Evolutionary conservation across 2,329 filamentous ascomycete genomes (phyloP).

Genomic region (Xylaria sp.): DNA sequence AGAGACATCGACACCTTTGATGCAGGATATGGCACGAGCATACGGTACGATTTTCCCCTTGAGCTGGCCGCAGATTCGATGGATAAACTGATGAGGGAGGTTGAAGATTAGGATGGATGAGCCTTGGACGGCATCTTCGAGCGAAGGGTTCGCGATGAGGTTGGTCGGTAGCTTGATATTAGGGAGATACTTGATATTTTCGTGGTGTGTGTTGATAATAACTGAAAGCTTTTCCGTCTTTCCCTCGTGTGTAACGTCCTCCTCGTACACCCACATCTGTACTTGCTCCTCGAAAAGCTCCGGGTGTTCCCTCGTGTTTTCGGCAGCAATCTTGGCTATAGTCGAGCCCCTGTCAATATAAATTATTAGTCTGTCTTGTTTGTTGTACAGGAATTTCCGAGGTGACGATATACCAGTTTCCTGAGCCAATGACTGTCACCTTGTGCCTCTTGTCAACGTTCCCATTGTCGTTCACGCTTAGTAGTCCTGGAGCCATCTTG

Average conservation of each 20-base stretch:
- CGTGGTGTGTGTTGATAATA: slow-evolving; percentile 91
- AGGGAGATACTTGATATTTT: slow-evolving; percentile 99
- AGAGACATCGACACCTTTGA: slow-evolving; percentile 96
- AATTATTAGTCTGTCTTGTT: slow-evolving; percentile 29
- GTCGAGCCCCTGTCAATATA: slow-evolving; percentile 80
- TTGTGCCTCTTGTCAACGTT: slow-evolving; percentile 85
- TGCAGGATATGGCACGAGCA: slow-evolving; percentile 94
- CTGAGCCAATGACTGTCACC: slow-evolving; percentile 93
- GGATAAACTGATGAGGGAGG: slow-evolving; percentile 95
- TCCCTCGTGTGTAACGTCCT: slow-evolving; percentile 77
- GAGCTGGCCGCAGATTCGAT: slow-evolving; percentile 83
- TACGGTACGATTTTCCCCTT: slow-evolving; percentile 90
- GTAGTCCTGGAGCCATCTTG: slow-evolving; percentile 47
- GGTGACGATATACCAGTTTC: slow-evolving; percentile 79
- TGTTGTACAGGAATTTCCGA: not conserved
- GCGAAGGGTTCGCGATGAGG: slow-evolving; percentile 83
- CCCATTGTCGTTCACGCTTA: slow-evolving; percentile 59
- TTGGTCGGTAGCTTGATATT: slow-evolving; percentile 85
- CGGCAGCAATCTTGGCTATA: slow-evolving; percentile 95
- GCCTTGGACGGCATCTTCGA: slow-evolving; percentile 82
- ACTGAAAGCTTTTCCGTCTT: slow-evolving; percentile 86
- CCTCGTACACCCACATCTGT: slow-evolving; percentile 99
- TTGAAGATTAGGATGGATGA: slow-evolving; percentile 96
- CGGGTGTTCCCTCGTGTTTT: slow-evolving; percentile 83
- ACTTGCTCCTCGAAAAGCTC: slow-evolving; percentile 88